Conservation (phyloP, 176 grass and related monocot genomes). For the Calamus simplicifolius region DNA sequence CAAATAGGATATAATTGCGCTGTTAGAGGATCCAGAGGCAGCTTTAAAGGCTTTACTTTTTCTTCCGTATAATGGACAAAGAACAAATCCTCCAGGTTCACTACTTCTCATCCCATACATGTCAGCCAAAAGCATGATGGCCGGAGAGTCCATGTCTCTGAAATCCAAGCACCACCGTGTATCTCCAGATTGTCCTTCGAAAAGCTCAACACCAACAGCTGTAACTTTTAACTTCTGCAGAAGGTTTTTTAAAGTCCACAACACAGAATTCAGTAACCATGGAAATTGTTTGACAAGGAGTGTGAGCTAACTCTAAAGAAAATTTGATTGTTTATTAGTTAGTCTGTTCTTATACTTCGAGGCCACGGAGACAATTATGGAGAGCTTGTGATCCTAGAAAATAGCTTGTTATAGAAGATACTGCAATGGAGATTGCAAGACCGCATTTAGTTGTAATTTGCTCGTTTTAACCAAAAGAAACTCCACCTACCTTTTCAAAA, state of each 20-base stretch:
- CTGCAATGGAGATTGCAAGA: too few species aligned
- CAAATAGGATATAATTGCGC: slow-evolving; percentile 74
- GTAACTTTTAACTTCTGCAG: slow-evolving; percentile 94
- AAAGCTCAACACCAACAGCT: slow-evolving; percentile 66
- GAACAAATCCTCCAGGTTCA: slow-evolving; percentile 84
- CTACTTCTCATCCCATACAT: slow-evolving; percentile 64
- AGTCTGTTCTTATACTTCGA: too few species aligned
- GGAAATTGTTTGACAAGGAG: too few species aligned
- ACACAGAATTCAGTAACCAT: too few species aligned
- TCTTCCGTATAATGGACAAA: slow-evolving; percentile 88
- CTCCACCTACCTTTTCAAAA: too few species aligned
- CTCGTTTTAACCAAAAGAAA: too few species aligned
- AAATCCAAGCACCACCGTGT: slow-evolving; percentile 90
- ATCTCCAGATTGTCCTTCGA: slow-evolving; percentile 68
- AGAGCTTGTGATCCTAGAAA: too few species aligned
- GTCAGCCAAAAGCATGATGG: slow-evolving; percentile 61
- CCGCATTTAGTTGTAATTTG: too few species aligned
- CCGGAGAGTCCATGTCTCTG: slow-evolving; percentile 90
- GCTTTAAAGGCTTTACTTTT: slow-evolving; percentile 96
- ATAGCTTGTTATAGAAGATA: too few species aligned
- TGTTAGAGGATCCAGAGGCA: slow-evolving; percentile 68
- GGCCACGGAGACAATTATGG: too few species aligned
- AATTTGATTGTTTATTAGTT: too few species aligned
- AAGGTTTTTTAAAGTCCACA: slow-evolving; percentile 5
- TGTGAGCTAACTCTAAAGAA: too few species aligned